These are phyloP conservation scores for Populus euphratica DNA, from an alignment of 345 rosid species.

Conservation along the genomic window DNA sequence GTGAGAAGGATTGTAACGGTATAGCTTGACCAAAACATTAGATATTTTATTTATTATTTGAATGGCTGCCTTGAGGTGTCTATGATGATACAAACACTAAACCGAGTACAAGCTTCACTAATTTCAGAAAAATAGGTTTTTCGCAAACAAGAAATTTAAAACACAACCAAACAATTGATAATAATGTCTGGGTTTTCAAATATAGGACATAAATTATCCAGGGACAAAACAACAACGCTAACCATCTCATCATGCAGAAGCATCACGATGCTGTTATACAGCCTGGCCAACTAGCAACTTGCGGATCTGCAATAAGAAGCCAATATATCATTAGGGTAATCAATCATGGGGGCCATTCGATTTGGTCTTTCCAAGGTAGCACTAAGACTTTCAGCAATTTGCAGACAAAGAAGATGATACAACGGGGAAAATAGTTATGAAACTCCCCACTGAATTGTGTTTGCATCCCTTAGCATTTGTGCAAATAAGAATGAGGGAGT, in stretches of 20 bases:
- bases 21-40: neutral
- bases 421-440: neutral
- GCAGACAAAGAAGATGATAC: neutral
- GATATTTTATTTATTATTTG: conserved; percentile 2
- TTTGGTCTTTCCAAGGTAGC: neutral
- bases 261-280: conserved; percentile 30
- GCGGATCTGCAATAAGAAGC: conserved; percentile 66
- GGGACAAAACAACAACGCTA: conserved; percentile 8
- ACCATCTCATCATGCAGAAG: conserved; percentile 47
- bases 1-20: neutral
- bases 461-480: neutral
- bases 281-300: conserved; percentile 64
- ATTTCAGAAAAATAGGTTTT: conserved; percentile 6
- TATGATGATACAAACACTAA: neutral
- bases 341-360: neutral
- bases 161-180: conserved; percentile 20
- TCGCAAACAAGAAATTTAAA: conserved; percentile 11
- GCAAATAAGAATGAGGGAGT: neutral
- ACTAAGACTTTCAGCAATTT: neutral
- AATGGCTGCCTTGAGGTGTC: neutral
- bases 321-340: neutral
- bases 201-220: conserved; percentile 11
- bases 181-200: conserved; percentile 9
- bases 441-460: neutral
- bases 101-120: neutral